Evolutionary conservation across 129 eudicot genomes (phyloP).

Genomic region (Ambrosia artemisiifolia): DNA sequence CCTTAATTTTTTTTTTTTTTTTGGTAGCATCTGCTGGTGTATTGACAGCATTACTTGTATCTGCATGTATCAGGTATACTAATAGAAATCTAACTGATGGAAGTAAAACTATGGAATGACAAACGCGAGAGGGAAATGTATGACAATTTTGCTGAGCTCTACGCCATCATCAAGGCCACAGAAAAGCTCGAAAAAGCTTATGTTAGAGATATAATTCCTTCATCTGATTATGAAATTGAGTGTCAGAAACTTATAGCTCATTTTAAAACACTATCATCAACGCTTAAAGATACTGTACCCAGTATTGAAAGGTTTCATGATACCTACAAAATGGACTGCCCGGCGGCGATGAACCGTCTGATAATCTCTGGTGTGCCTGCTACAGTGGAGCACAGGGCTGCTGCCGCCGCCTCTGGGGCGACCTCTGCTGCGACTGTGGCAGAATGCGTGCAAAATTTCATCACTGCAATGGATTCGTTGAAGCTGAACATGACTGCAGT

Average conservation of each 20-base stretch:
- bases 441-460: slow-evolving; percentile 86
- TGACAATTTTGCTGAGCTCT: slow-evolving; percentile 81
- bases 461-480: slow-evolving; percentile 84
- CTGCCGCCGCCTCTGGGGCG: slow-evolving; percentile 49
- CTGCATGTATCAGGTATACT: not conserved
- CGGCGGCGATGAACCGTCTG: slow-evolving; percentile 72
- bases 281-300: slow-evolving; percentile 72
- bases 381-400: slow-evolving; percentile 88
- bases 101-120: slow-evolving; percentile 94
- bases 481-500: slow-evolving; percentile 89
- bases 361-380: slow-evolving; percentile 84
- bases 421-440: slow-evolving; percentile 79
- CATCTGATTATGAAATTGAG: slow-evolving; percentile 68
- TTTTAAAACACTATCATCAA: slow-evolving; percentile 67
- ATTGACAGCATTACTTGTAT: not conserved
- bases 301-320: slow-evolving; percentile 75
- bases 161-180: slow-evolving; percentile 78
- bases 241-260: slow-evolving; percentile 81
- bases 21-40: not conserved
- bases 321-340: slow-evolving; percentile 80
- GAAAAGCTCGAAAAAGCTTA: slow-evolving; percentile 89
- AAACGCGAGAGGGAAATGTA: slow-evolving; percentile 90
- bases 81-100: slow-evolving; percentile 38
- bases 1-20: not conserved
- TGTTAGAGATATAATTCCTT: slow-evolving; percentile 69